Evolutionary conservation across 208 protist genomes (phyloP).

Genomic region (Acanthamoeba castellanii): DNA sequence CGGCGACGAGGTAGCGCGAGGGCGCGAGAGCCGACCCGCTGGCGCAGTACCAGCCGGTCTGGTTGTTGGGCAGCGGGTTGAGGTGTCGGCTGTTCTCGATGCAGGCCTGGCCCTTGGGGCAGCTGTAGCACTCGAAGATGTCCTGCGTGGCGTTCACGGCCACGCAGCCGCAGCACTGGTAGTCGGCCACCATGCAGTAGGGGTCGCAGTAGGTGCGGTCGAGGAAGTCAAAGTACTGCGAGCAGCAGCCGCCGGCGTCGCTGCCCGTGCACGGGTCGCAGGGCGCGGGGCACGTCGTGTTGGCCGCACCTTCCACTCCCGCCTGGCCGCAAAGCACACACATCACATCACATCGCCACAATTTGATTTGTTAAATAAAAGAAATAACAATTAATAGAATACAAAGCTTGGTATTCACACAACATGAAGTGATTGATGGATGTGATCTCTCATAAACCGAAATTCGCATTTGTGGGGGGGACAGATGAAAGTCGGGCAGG

Average conservation of each 20-base stretch:
- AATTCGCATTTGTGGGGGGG: not conserved
- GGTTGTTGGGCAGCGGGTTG: conserved; percentile 37
- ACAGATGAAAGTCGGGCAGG: too few species aligned
- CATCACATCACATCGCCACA: too few species aligned
- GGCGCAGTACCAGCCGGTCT: conserved; percentile 51
- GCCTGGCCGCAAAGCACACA: not conserved
- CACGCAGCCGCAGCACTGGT: conserved; percentile 26
- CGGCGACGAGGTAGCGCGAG: not conserved
- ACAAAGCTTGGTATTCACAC: too few species aligned
- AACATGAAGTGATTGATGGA: too few species aligned
- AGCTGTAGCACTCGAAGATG: conserved; percentile 62
- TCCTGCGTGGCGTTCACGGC: not conserved
- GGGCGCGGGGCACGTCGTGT: not conserved
- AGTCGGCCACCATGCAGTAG: conserved; percentile 57
- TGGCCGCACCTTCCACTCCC: not conserved
- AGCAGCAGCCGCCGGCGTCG: conserved; percentile 11
- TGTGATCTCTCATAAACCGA: too few species aligned
- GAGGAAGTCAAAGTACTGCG: not conserved
- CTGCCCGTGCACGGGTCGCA: not conserved
- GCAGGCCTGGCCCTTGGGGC: conserved; percentile 27
- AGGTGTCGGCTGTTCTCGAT: conserved; percentile 16
- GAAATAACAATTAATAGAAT: not conserved
- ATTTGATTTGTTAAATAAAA: too few species aligned
- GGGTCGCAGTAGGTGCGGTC: conserved; percentile 39
- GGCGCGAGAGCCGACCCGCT: conserved; percentile 16